These are phyloP conservation scores for Pichia manshurica DNA, from an alignment of 805 yeast genomes.

Conservation along the genomic window DNA sequence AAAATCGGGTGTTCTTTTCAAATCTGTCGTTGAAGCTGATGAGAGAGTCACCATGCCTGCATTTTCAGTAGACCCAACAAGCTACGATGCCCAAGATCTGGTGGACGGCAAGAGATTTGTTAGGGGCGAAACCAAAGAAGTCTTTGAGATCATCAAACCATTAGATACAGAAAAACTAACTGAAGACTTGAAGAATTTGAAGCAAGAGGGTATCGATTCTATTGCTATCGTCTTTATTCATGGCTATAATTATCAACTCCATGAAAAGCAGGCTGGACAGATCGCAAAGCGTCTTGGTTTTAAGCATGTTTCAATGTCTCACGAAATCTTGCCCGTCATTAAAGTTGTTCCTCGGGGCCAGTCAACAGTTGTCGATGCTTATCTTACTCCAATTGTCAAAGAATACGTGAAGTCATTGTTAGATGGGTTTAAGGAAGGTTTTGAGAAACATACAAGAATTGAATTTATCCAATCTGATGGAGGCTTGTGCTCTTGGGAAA, in stretches of 20 bases:
- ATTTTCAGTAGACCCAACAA: slow-evolving; percentile 25
- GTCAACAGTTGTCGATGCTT: slow-evolving; percentile 77
- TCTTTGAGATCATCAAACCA: slow-evolving; percentile 47
- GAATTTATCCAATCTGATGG: slow-evolving; percentile 97
- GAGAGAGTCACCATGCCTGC: slow-evolving; percentile 70
- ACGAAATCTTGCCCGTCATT: slow-evolving; percentile 71
- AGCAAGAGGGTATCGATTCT: slow-evolving; percentile 55
- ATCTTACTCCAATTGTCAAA: slow-evolving; percentile 71
- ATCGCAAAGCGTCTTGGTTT: slow-evolving; percentile 66
- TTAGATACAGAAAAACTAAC: slow-evolving; percentile 44
- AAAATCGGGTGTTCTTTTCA: slow-evolving; percentile 67
- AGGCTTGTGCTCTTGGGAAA: slow-evolving; percentile 78
- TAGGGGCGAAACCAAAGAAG: slow-evolving; percentile 63
- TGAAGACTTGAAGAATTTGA: slow-evolving; percentile 38
- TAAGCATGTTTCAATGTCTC: slow-evolving; percentile 59
- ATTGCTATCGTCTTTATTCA: slow-evolving; percentile 70
- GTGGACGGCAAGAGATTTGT: slow-evolving; percentile 35
- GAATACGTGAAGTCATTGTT: slow-evolving; percentile 60
- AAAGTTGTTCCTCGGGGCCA: slow-evolving; percentile 70
- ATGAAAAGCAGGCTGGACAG: slow-evolving; percentile 55
- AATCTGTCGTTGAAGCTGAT: slow-evolving; percentile 74
- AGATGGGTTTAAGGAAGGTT: slow-evolving; percentile 50
- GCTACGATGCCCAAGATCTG: slow-evolving; percentile 74
- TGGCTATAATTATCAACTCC: slow-evolving; percentile 66
- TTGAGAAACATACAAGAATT: slow-evolving; percentile 30